Percentiles rank a stretch among this genome's conserved stretches.
Evolutionary conservation across 805 yeast genomes (phyloP).

Genomic region (Candida loeiensis): DNA sequence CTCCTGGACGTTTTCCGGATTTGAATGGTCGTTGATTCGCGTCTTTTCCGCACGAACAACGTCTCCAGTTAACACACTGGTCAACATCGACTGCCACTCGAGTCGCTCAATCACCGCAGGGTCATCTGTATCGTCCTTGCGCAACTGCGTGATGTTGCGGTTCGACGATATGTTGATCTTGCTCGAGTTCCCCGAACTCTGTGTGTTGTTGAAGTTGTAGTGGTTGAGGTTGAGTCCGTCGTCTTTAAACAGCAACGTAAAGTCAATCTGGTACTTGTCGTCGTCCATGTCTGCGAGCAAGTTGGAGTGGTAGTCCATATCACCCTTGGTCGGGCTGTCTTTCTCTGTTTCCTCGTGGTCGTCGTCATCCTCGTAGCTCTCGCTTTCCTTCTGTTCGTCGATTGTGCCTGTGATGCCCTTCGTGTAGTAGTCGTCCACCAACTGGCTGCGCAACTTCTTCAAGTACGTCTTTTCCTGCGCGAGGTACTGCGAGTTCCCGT

Average conservation of each 20-base stretch:
- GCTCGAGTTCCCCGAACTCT: constrained; percentile 5
- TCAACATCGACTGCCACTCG: constrained; percentile 95
- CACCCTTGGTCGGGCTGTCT: constrained; percentile 28
- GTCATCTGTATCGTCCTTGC: constrained; percentile 39
- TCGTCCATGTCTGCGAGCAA: constrained; percentile 40
- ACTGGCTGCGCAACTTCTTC: constrained; percentile 56
- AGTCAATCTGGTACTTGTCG: constrained; percentile 48
- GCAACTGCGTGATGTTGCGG: constrained; percentile 34
- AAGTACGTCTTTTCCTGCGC: constrained; percentile 69
- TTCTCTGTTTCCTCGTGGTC: constrained; percentile 34
- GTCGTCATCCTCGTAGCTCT: constrained; percentile 23
- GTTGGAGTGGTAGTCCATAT: constrained; percentile 17
- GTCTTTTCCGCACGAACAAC: constrained; percentile 89
- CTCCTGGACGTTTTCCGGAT: constrained; percentile 39
- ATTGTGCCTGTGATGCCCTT: constrained; percentile 53
- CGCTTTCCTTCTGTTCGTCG: constrained; percentile 24
- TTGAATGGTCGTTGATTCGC: constrained; percentile 53
- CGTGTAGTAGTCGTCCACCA: constrained; percentile 68
- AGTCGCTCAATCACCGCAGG: constrained; percentile 66
- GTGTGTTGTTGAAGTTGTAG: constrained; percentile 4
- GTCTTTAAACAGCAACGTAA: constrained; percentile 30
- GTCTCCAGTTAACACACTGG: constrained; percentile 90
- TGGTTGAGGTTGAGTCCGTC: constrained; percentile 5
- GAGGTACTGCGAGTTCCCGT: constrained; percentile 37
- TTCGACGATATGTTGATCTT: constrained; percentile 20